A percentile compares a stretch with the other conserved stretches of the same genome.
These are phyloP conservation scores for Pestalotiopsis sp. DNA, from an alignment of 2,329 filamentous ascomycete genomes.

Conservation along the genomic window DNA sequence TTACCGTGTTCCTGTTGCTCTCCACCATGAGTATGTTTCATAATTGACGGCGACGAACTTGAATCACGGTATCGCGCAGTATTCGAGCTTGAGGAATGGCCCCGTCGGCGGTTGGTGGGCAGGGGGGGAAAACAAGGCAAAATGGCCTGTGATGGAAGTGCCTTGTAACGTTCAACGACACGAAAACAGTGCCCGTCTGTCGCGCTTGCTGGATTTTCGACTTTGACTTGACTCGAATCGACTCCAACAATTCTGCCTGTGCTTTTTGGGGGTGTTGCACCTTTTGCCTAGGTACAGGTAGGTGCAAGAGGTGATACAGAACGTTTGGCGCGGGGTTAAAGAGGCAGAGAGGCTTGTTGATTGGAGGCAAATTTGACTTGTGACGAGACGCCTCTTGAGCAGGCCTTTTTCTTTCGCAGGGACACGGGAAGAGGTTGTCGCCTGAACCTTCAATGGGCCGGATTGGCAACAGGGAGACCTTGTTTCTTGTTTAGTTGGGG, in stretches of 20 bases:
- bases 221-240: neutral
- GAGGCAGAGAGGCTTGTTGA: neutral
- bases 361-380: neutral
- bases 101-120: neutral
- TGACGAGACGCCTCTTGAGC: neutral
- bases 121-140: neutral
- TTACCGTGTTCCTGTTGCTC: conserved; percentile 44
- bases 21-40: conserved; percentile 47
- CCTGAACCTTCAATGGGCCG: neutral
- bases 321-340: conserved; percentile 6
- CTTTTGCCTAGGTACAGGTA: neutral
- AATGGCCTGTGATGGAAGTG: neutral
- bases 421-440: neutral
- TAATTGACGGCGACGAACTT: conserved; percentile 35
- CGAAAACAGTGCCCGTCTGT: neutral
- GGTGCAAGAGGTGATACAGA: neutral
- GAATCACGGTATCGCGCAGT: conserved; percentile 1
- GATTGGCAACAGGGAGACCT: neutral
- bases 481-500: neutral
- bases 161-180: neutral
- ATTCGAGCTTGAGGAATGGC: neutral
- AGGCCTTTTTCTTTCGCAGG: neutral
- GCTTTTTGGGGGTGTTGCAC: neutral
- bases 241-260: conserved; percentile 1
- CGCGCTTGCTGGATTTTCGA: neutral